A percentile compares a stretch with the other conserved stretches of the same genome.
Evolutionary conservation across 768 basidiomycete genomes (phyloP).

Genomic region (Lepiota venenata): DNA sequence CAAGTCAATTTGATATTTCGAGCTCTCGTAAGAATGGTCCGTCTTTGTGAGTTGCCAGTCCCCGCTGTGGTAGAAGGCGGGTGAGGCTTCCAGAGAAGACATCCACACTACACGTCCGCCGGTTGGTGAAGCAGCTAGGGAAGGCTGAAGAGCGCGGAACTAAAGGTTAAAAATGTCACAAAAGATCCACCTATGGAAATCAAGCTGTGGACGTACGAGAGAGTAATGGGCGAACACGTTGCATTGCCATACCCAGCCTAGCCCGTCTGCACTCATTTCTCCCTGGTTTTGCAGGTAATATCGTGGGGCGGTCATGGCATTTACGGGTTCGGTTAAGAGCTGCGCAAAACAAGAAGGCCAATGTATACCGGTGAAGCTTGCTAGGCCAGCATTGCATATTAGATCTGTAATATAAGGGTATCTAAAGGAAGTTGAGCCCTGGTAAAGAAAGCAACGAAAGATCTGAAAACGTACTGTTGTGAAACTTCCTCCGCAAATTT

Average conservation of each 20-base stretch:
- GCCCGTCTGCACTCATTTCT: conserved; percentile 58
- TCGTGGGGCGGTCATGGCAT: conserved; percentile 47
- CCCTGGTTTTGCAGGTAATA: conserved; percentile 59
- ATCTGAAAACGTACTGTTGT: conserved; percentile 42
- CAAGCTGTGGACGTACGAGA: conserved; percentile 46
- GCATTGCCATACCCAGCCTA: conserved; percentile 83
- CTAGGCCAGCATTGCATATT: conserved; percentile 77
- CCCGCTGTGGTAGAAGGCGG: conserved; percentile 49
- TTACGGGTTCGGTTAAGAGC: conserved; percentile 40
- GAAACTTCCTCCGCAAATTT: conserved; percentile 54
- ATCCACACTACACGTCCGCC: conserved; percentile 74
- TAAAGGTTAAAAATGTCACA: conserved; percentile 22
- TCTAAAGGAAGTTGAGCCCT: conserved; percentile 30
- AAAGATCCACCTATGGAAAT: background rate
- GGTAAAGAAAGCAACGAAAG: background rate
- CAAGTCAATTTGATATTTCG: conserved; percentile 79
- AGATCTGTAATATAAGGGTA: conserved; percentile 81
- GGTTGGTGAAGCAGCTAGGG: conserved; percentile 44
- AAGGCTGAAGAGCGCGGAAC: conserved; percentile 60
- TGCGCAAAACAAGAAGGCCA: conserved; percentile 46
- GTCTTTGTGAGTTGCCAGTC: conserved; percentile 74
- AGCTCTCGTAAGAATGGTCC: conserved; percentile 59
- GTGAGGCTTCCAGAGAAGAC: conserved; percentile 64
- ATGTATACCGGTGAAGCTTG: conserved; percentile 52
- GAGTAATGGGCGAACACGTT: conserved; percentile 82